phyloP scores from a whole-genome alignment of 2,329 filamentous ascomycete genomes.

The Ciborinia camelliae region DNA sequence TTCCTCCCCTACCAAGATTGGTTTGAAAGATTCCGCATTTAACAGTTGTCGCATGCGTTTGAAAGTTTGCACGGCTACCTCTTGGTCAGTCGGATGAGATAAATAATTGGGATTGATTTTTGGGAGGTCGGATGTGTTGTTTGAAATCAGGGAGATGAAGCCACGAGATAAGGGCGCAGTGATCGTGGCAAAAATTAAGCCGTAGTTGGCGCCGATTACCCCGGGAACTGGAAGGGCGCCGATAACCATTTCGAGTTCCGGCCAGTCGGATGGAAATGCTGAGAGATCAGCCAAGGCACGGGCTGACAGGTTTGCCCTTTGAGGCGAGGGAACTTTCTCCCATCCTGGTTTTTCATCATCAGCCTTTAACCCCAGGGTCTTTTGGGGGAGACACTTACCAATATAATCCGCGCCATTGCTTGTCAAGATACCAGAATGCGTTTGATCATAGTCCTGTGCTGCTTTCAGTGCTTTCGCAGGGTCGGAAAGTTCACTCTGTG shows the following conservation, averaged over 20 bases:
- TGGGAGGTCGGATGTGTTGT: conserved; percentile 8
- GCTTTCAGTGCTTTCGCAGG: conserved; percentile 2
- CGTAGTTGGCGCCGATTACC: not conserved
- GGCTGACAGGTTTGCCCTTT: conserved; percentile 35
- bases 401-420: conserved; percentile 13
- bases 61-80: conserved; percentile 4
- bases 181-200: not conserved
- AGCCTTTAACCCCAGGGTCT: not conserved
- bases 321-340: conserved; percentile 22
- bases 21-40: not conserved
- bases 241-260: conserved; percentile 9
- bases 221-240: not conserved
- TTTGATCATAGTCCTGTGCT: conserved; percentile 5
- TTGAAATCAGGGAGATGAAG: conserved; percentile 2
- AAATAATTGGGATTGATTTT: conserved; percentile 9
- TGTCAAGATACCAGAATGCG: conserved; percentile 5
- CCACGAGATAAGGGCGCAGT: conserved; percentile 1
- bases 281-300: conserved; percentile 39
- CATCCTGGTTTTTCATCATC: not conserved
- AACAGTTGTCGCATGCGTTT: not conserved
- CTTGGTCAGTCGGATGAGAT: conserved; percentile 9
- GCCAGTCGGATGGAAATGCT: conserved; percentile 36
- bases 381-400: not conserved
- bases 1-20: not conserved
- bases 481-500: not conserved